phyloP scores from a whole-genome alignment of 352 stramenopile genomes.

The Phytophthora uliginosa region DNA sequence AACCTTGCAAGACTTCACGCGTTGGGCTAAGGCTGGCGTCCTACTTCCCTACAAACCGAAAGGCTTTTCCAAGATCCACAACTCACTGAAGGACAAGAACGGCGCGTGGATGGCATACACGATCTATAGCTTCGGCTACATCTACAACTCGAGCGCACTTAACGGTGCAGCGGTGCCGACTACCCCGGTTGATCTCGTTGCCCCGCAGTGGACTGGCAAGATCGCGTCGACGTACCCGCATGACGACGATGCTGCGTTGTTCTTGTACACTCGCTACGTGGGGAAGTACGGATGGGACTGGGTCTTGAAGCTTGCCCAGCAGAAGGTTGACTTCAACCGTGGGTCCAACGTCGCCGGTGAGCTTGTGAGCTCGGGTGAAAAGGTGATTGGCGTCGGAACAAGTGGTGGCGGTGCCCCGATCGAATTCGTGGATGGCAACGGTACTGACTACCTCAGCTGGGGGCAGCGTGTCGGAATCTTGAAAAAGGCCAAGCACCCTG shows the following conservation, averaged over 20 bases:
- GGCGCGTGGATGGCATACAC: slow-evolving; percentile 52
- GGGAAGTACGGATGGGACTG: slow-evolving; percentile 71
- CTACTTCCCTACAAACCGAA: slow-evolving; percentile 57
- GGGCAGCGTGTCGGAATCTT: slow-evolving; percentile 65
- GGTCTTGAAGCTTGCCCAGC: slow-evolving; percentile 42
- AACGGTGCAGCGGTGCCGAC: slow-evolving; percentile 17
- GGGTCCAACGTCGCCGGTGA: slow-evolving; percentile 39
- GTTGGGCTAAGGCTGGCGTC: slow-evolving; percentile 43
- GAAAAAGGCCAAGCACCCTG: slow-evolving; percentile 57
- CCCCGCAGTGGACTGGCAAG: slow-evolving; percentile 39
- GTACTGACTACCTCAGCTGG: slow-evolving; percentile 49
- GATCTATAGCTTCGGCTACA: slow-evolving; percentile 48
- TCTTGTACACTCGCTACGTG: slow-evolving; percentile 57
- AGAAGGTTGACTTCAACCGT: slow-evolving; percentile 48
- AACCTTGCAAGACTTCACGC: slow-evolving; percentile 60
- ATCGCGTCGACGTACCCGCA: slow-evolving; percentile 64
- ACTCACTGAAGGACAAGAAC: slow-evolving; percentile 42
- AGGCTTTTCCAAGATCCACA: slow-evolving; percentile 60
- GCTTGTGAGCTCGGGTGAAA: slow-evolving; percentile 33
- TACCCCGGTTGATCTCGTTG: slow-evolving; percentile 39
- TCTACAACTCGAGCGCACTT: slow-evolving; percentile 44
- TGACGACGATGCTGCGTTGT: slow-evolving; percentile 63
- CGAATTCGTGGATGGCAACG: slow-evolving; percentile 31
- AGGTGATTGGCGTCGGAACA: slow-evolving; percentile 40
- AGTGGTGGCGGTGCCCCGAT: slow-evolving; percentile 10